A percentile compares a stretch with the other conserved stretches of the same genome.
These are phyloP conservation scores for Starmera amethionina DNA, from an alignment of 805 yeast species.

Conservation along the genomic window DNA sequence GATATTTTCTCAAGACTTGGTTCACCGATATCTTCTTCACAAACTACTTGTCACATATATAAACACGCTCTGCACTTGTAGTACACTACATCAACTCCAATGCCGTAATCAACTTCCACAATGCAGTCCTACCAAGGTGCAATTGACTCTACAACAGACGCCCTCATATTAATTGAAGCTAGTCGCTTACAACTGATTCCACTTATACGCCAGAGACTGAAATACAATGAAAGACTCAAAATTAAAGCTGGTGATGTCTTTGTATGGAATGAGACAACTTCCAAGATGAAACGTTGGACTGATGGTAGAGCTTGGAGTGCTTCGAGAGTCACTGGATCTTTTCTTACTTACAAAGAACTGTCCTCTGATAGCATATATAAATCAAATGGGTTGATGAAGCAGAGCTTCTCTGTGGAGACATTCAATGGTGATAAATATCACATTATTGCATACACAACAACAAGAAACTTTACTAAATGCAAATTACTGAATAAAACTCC, in stretches of 20 bases:
- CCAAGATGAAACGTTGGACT: slow-evolving; percentile 72
- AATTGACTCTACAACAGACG: slow-evolving; percentile 49
- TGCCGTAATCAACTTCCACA: neutral
- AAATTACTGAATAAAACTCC: slow-evolving; percentile 28
- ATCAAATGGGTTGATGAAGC: slow-evolving; percentile 50
- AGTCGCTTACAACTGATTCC: slow-evolving; percentile 47
- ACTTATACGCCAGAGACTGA: slow-evolving; percentile 46
- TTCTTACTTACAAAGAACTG: slow-evolving; percentile 55
- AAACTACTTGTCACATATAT: too few relatives aligned
- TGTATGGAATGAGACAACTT: slow-evolving; percentile 63
- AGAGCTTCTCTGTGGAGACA: slow-evolving; percentile 49
- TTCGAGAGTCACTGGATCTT: slow-evolving; percentile 55
- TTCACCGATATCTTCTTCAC: too few relatives aligned
- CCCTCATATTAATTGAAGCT: slow-evolving; percentile 57
- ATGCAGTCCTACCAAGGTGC: slow-evolving; percentile 58
- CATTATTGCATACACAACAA: slow-evolving; percentile 44
- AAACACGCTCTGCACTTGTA: neutral
- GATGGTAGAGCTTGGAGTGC: slow-evolving; percentile 72
- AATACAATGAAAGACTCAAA: slow-evolving; percentile 36
- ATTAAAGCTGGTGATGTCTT: slow-evolving; percentile 54
- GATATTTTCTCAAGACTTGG: too few relatives aligned
- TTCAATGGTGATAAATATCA: slow-evolving; percentile 46
- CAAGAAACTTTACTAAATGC: slow-evolving; percentile 19
- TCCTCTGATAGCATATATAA: slow-evolving; percentile 29
- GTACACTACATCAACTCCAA: neutral